These are phyloP conservation scores for Pinus tabuliformis DNA, from an alignment of 75 land plant genomes.

Conservation along the genomic window DNA sequence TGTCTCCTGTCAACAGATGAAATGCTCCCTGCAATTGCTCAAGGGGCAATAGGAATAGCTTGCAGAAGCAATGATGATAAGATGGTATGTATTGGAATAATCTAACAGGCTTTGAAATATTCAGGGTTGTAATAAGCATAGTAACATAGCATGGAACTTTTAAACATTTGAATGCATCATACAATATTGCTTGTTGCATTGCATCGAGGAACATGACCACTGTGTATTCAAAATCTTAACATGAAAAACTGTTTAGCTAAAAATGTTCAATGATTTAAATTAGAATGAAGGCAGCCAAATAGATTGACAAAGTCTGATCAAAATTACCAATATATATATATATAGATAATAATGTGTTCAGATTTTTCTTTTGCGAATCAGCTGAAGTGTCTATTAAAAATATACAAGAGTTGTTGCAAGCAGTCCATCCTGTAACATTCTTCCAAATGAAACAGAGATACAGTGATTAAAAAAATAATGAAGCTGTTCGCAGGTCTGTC, in stretches of 20 bases:
- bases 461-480: no score
- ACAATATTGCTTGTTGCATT: not conserved
- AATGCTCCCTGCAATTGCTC: constrained; percentile 99
- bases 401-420: no score
- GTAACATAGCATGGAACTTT: constrained; percentile 3
- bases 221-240: not conserved
- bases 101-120: not conserved
- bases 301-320: not conserved
- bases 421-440: no score
- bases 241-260: not conserved
- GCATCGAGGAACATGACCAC: not conserved
- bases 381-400: no score
- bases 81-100: constrained; percentile 54
- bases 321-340: not conserved
- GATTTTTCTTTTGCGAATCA: not conserved
- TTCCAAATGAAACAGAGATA: no score
- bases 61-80: constrained; percentile 76
- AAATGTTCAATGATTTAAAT: not conserved
- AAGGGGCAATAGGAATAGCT: constrained; percentile 97
- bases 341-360: not conserved
- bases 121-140: not conserved
- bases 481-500: no score
- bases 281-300: not conserved
- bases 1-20: constrained; percentile 74
- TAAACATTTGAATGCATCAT: not conserved